Percentiles rank a stretch among this genome's conserved stretches.
Evolutionary conservation across 495 filamentous ascomycete species (phyloP).

Genomic region (Achaetomiella virescens): DNA sequence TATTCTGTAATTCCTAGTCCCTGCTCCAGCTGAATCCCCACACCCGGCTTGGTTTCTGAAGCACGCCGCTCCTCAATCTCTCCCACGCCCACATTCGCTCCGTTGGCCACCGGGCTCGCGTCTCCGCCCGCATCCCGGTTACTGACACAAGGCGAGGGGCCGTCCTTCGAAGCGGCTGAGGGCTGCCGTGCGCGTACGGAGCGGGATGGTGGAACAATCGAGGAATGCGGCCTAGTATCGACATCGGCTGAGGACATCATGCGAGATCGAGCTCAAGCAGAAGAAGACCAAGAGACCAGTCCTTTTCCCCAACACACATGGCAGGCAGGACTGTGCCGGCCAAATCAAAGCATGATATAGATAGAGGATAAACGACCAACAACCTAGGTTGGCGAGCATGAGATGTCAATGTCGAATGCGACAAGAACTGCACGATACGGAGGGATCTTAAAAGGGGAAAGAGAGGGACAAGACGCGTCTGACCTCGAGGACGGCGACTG

Average conservation of each 20-base stretch:
- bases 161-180: not conserved
- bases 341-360: not conserved
- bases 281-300: slow-evolving; percentile 16
- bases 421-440: not conserved
- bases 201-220: not conserved
- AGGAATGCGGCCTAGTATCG: slow-evolving; percentile 13
- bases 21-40: slow-evolving; percentile 29
- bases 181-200: not conserved
- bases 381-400: not conserved
- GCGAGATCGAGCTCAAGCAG: slow-evolving; percentile 16
- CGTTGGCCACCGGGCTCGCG: not conserved
- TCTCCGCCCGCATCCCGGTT: not conserved
- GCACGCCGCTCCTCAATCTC: slow-evolving; percentile 28
- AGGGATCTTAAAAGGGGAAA: not conserved
- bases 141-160: not conserved
- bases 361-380: not conserved
- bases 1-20: slow-evolving; percentile 23
- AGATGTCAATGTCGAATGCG: not conserved
- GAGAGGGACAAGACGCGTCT: not conserved
- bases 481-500: slow-evolving; percentile 6
- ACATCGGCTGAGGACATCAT: slow-evolving; percentile 20
- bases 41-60: slow-evolving; percentile 39
- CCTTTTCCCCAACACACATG: not conserved
- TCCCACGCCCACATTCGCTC: slow-evolving; percentile 17
- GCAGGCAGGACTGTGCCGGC: not conserved